Base-by-base conservation (phyloP, 345 rosid genomes). In the Populus nigra region DNA sequence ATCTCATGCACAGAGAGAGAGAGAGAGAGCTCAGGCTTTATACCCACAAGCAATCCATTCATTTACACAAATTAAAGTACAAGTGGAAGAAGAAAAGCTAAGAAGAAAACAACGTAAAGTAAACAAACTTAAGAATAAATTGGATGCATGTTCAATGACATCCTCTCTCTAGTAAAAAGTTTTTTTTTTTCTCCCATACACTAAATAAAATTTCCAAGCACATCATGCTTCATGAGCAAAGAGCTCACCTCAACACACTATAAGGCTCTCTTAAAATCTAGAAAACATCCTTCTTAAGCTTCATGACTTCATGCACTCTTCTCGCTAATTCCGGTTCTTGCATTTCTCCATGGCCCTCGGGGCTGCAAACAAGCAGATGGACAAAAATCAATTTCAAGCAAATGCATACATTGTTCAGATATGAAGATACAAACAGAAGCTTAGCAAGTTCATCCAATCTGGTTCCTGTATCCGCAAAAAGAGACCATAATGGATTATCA, bases 311-410 rank as follows among this genome's bases (percentile, higher is more conserved):
- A 38, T 25, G 22, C 7, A 5, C 22, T n/a, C 12, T 39, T 65
- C 41, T 43, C 22, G 0, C 80, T 80, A 84, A 68, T 71, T 69
- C 25, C 72, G 82, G 79, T 31, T 84, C 85, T 83, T 86, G 84
- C 85, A 86, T 80, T 88, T 88, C 82, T 83, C 89, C 84, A 77
- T 73, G 62, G 87, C 83, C 78, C 89, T 83, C 27, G 91, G 91
- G 78, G 91, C 91, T 86, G 91, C 76, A 81, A 73, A 55, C 38
- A 77, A 17, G 49, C 38, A 63, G 15, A 62, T 50, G 59, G 31
- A 70, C 47, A 5, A 23, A 68, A 68, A 63, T n/a, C 66, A 76
- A 75, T 15, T 13, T 68, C 50, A 13, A 33, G 13, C 49, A 43
- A 10, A 35, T 10, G 50, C 22, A 22, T 22, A 31, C 39, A 68